Conservation (phyloP, 179 eudicot genomes). For the Camellia oleifera region DNA sequence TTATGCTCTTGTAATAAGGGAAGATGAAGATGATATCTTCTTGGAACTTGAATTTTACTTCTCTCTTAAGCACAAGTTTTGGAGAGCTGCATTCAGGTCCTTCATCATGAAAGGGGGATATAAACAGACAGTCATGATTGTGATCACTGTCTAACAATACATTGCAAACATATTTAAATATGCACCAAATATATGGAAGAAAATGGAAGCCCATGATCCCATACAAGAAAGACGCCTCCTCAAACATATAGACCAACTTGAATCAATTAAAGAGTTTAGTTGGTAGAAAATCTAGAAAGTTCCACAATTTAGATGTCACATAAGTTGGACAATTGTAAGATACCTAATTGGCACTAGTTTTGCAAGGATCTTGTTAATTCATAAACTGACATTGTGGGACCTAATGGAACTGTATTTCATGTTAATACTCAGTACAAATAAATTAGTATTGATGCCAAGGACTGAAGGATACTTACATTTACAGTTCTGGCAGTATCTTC, state of each 20-base stretch:
- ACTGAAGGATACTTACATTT: conserved; percentile 53
- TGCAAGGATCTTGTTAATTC: not conserved
- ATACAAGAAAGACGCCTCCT: not conserved
- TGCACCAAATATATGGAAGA: not conserved
- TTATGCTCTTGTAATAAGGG: too few species aligned
- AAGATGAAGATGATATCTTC: too few species aligned
- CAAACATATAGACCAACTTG: not conserved
- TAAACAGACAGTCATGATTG: not conserved
- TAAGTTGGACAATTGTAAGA: conserved; percentile 3
- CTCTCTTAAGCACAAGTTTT: too few species aligned
- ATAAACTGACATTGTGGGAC: not conserved
- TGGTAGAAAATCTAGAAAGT: not conserved
- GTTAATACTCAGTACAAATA: not conserved
- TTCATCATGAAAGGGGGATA: too few species aligned
- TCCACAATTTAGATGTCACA: not conserved
- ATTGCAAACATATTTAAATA: not conserved
- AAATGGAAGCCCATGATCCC: not conserved
- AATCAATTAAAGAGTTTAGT: not conserved
- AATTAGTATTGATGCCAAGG: not conserved
- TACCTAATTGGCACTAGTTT: not conserved
- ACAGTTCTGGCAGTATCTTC: conserved; percentile 83
- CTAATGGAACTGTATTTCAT: conserved; percentile 3
- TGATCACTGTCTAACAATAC: not conserved
- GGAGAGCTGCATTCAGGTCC: too few species aligned
- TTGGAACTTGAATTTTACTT: too few species aligned